Conservation (phyloP, 2,329 filamentous ascomycete genomes). For the Hypoxylon rubiginosum region DNA sequence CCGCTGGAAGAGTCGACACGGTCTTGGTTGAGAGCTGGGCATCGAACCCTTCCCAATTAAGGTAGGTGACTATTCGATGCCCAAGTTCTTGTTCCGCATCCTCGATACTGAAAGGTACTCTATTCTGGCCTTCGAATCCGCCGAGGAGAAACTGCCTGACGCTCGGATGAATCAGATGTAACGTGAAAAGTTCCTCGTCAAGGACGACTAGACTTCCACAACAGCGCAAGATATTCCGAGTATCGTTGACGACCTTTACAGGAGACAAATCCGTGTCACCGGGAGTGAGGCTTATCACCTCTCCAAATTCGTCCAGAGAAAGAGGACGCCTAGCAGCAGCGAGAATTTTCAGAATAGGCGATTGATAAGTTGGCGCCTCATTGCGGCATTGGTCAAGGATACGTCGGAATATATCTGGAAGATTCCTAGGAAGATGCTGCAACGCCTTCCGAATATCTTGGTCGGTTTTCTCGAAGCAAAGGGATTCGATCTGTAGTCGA, state of each 20-base stretch:
- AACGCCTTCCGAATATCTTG: conserved; percentile 53
- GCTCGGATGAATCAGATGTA: conserved; percentile 54
- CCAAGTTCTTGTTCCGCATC: not conserved
- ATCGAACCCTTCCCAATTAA: not conserved
- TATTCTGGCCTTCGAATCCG: not conserved
- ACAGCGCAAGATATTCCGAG: conserved; percentile 45
- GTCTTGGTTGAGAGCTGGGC: not conserved
- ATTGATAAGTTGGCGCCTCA: conserved; percentile 43
- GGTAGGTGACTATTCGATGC: not conserved
- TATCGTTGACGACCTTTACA: conserved; percentile 44
- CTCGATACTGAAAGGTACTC: not conserved
- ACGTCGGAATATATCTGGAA: conserved; percentile 51
- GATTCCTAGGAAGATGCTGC: conserved; percentile 48
- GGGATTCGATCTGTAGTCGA: conserved; percentile 51
- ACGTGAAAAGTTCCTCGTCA: conserved; percentile 52
- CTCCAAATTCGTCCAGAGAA: conserved; percentile 53
- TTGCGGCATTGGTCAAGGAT: conserved; percentile 47
- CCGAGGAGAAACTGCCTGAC: conserved; percentile 53
- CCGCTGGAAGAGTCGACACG: not conserved
- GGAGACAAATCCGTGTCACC: conserved; percentile 46
- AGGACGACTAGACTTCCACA: conserved; percentile 54
- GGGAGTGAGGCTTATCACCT: conserved; percentile 55
- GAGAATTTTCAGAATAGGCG: conserved; percentile 51
- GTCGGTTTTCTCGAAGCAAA: conserved; percentile 55
- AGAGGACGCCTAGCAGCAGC: conserved; percentile 49